These are phyloP conservation scores for Paramarasmius palmivorus DNA, from an alignment of 1,284 basidiomycete genomes.

Conservation along the genomic window DNA sequence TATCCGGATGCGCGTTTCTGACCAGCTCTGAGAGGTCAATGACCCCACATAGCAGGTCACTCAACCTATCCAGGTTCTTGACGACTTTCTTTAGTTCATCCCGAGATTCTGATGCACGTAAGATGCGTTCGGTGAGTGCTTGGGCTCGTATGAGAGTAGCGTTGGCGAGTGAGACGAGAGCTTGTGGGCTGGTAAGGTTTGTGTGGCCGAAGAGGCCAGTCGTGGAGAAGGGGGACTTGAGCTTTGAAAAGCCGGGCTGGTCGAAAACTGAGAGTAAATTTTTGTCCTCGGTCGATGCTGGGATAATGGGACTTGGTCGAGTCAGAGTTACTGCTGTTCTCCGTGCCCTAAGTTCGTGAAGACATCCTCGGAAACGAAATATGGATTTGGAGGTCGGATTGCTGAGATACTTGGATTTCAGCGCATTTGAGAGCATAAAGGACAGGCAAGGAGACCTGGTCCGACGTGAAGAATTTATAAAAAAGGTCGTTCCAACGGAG, in stretches of 20 bases:
- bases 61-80: constrained; percentile 93
- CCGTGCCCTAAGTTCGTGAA: constrained; percentile 28
- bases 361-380: constrained; percentile 48
- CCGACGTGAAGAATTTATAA: constrained; percentile 3
- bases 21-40: constrained; percentile 96
- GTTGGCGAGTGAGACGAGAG: constrained; percentile 65
- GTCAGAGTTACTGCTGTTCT: constrained; percentile 36
- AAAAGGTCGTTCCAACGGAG: background rate
- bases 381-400: constrained; percentile 34
- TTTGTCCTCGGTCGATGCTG: constrained; percentile 62
- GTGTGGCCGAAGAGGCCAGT: constrained; percentile 79
- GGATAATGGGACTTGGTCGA: constrained; percentile 34
- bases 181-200: constrained; percentile 58
- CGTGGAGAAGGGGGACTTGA: constrained; percentile 40
- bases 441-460: constrained; percentile 1
- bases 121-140: constrained; percentile 73
- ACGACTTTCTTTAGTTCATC: constrained; percentile 81
- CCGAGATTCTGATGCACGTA: constrained; percentile 63
- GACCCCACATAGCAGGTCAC: constrained; percentile 93
- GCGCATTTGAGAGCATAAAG: constrained; percentile 56
- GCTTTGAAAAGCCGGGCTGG: constrained; percentile 44
- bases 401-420: constrained; percentile 38
- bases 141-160: constrained; percentile 75
- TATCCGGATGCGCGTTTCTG: constrained; percentile 90
- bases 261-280: constrained; percentile 73